Evolutionary conservation across 352 stramenopile species (phyloP), one percentile per base, ranked within the genome.

Genomic region (Aphanomyces invadans): DNA sequence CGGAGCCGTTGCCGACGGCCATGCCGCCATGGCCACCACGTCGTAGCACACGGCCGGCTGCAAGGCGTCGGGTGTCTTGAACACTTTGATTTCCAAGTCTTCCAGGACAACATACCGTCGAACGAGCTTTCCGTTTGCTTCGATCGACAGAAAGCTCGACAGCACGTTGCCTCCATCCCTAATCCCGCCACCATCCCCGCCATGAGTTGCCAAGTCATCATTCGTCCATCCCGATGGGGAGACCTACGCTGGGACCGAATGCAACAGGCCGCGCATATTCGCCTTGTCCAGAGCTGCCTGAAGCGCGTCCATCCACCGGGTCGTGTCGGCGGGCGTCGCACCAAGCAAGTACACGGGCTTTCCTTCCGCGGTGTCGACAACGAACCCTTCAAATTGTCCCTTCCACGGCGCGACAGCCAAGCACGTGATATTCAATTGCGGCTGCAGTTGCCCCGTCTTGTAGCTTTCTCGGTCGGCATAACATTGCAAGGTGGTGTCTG

Each of bases 401-500:
- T 10, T 71, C 70, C 4, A 78, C 9, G 2, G 60, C 1, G 74
- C 77, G 36, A 80, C 70, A 3, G 71, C 64, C 12, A 62, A 63
- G 29, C 70, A 44, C 26, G 68, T 56, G 0, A 62, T 69, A 25
- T 59, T 71, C 11, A 36, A 62, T 32, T 64, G 70, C 39, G 1
- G 68, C 52, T 25, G 55, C 23, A 1, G 70, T 56, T 73, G 64
- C 0, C 75, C 76, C 21, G 73, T 69, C 32, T 88, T 87, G 38
- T 82, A 89, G 0, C 74, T 76, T 32, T 92, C 83, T 3, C 80
- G 73, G 0, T 78, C 79, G 1, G 77, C 78, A 46, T 88, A 88
- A 70, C 69, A 85, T 31, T 72, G 64, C 28, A 88, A 59, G 0
- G 80, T 56, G 28, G 82, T 59, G 54, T 31, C 31, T 39, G 45